Evolutionary conservation across 208 protist species (phyloP).

Genomic region (Crithidia fasciculata): DNA sequence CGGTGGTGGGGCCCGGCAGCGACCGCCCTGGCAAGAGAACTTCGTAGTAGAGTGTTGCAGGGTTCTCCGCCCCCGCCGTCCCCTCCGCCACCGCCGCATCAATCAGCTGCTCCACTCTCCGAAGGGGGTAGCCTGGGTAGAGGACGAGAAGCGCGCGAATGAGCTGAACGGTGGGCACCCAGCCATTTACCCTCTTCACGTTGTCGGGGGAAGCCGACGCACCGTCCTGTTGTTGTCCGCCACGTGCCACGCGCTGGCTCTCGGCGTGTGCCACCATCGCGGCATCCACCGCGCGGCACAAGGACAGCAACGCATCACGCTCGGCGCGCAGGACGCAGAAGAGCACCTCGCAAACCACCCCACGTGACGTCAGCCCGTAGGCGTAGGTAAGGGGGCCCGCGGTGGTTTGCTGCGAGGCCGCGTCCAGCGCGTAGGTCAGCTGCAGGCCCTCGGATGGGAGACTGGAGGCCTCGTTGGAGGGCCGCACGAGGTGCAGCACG

Average conservation of each 20-base stretch:
- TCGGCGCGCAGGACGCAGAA: constrained; percentile 66
- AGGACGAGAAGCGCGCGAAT: constrained; percentile 61
- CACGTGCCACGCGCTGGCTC: neutral
- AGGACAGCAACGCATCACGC: constrained; percentile 42
- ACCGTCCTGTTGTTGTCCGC: neutral
- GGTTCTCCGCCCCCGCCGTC: constrained; percentile 37
- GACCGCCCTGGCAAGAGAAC: constrained; percentile 64
- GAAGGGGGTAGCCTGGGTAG: constrained; percentile 69
- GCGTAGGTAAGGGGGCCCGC: constrained; percentile 70
- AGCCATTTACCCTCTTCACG: constrained; percentile 21
- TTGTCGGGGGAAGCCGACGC: too few relatives aligned
- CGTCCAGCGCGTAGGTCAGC: constrained; percentile 73
- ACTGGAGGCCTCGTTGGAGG: constrained; percentile 10
- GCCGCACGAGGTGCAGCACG: constrained; percentile 14
- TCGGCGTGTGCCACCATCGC: neutral
- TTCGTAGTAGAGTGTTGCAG: constrained; percentile 63
- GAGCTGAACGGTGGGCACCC: constrained; percentile 66
- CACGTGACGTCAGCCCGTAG: constrained; percentile 62
- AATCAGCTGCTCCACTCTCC: constrained; percentile 55
- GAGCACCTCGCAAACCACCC: constrained; percentile 50
- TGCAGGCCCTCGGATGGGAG: constrained; percentile 48
- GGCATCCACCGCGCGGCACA: constrained; percentile 61
- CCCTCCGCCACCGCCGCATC: constrained; percentile 52
- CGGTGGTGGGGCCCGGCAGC: constrained; percentile 34
- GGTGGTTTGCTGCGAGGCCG: constrained; percentile 41